Evolutionary conservation across 345 rosid species (phyloP).

Genomic region (Syzygium jambos): DNA sequence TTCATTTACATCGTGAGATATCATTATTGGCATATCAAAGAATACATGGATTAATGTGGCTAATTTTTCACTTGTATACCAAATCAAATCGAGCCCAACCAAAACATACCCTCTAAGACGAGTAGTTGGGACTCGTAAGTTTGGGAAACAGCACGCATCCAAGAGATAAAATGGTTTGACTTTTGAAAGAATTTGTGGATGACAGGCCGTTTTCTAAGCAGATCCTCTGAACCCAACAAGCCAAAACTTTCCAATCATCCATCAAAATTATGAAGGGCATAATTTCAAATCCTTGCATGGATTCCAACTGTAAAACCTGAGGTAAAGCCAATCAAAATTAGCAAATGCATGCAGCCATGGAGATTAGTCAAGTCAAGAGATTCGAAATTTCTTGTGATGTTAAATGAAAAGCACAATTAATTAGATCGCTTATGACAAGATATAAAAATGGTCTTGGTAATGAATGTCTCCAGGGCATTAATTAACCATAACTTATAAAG

Average conservation of each 20-base stretch:
- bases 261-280: neutral
- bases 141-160: neutral
- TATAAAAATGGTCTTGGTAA: neutral
- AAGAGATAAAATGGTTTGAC: neutral
- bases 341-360: no score
- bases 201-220: neutral
- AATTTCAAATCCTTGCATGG: no score
- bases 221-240: neutral
- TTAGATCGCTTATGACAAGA: neutral
- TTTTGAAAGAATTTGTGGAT: no score
- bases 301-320: neutral
- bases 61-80: no score
- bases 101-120: neutral
- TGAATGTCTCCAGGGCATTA: neutral
- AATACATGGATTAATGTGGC: no score
- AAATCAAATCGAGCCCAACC: no score
- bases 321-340: no score
- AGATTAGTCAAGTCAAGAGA: neutral
- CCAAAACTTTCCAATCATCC: neutral
- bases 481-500: neutral
- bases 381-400: neutral
- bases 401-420: neutral
- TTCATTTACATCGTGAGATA: neutral
- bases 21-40: no score
- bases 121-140: neutral